Evolutionary conservation across 371 early-diverging fungal species (phyloP).

Genomic region (Mortierella sp.): DNA sequence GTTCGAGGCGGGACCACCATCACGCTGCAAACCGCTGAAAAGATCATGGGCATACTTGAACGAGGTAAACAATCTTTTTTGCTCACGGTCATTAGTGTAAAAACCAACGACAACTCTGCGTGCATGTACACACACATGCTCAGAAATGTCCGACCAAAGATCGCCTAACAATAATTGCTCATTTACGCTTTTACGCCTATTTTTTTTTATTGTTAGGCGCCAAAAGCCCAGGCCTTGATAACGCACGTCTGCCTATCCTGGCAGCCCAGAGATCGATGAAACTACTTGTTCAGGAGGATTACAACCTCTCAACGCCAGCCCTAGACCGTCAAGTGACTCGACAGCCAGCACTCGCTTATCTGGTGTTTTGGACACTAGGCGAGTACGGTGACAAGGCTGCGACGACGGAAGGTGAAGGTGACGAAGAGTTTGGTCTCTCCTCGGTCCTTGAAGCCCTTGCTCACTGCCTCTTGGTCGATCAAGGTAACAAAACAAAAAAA

Average conservation of each 20-base stretch:
- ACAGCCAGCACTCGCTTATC: conserved; percentile 29
- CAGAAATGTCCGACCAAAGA: no score
- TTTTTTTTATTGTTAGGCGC: conserved; percentile 23
- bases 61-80: conserved; percentile 23
- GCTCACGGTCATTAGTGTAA: no score
- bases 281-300: conserved; percentile 24
- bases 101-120: background rate
- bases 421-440: background rate
- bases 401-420: background rate
- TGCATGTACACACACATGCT: background rate
- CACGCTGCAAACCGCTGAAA: conserved; percentile 37
- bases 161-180: no score
- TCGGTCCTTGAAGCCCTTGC: conserved; percentile 25
- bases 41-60: conserved; percentile 38
- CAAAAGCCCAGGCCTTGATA: conserved; percentile 31
- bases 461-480: conserved; percentile 35
- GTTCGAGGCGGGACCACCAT: conserved; percentile 21
- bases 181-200: background rate
- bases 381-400: conserved; percentile 32
- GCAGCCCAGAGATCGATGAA: conserved; percentile 34
- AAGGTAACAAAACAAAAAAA: conserved; percentile 21
- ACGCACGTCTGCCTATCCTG: conserved; percentile 26
- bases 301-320: background rate
- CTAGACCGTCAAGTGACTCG: background rate
- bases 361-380: conserved; percentile 41